Evolutionary conservation across 2,329 filamentous ascomycete species (phyloP), one percentile per base, ranked within the genome.

Genomic region (Lachnellula subtilissima): DNA sequence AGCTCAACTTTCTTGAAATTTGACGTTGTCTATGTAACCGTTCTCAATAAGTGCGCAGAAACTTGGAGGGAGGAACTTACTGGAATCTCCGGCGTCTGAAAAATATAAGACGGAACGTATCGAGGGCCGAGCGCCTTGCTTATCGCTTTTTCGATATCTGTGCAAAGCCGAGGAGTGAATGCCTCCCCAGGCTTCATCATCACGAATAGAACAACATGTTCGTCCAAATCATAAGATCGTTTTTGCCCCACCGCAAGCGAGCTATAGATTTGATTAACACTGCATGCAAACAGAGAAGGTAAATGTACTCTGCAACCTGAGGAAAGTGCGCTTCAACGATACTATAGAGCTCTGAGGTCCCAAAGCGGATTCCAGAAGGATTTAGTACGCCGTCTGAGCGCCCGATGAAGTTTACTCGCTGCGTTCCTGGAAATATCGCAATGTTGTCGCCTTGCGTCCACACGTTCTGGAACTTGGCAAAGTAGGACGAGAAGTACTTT

Each of bases 401-500:
- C 1, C 88, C 88, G 0, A 89, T 78, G 62, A 92, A 86, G 12
- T 81, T 70, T 5, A 91, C 69, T 47, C 83, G 80, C 6, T 83
- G 80, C 1, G 88, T 92, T 3, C 73, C 62, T 0, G 88, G 88
- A 65, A 93, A 83, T 12, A 88, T 74, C 36, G 81, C 79, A 64
- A 89, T 85, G 69, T 92, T 93, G 67, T 94, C 90, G 22, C 89
- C 89, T 61, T 94, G 89, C 0, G 88, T 87, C 90, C 89, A 94
- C 1, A 89, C 88, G 54, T 83, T 74, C 5, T 78, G 73, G 72
- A 83, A 87, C 48, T 83, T 79, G 1, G 75, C 78, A 65, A 87
- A 88, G 70, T 88, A 82, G 23, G 83, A 78, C 1, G 75, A 70
- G 61, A 76, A 78, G 70, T 86, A 88, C 58, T 0, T 45, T 12